phyloP scores from a whole-genome alignment of 306 rosid species.

The Fragaria vesca region DNA sequence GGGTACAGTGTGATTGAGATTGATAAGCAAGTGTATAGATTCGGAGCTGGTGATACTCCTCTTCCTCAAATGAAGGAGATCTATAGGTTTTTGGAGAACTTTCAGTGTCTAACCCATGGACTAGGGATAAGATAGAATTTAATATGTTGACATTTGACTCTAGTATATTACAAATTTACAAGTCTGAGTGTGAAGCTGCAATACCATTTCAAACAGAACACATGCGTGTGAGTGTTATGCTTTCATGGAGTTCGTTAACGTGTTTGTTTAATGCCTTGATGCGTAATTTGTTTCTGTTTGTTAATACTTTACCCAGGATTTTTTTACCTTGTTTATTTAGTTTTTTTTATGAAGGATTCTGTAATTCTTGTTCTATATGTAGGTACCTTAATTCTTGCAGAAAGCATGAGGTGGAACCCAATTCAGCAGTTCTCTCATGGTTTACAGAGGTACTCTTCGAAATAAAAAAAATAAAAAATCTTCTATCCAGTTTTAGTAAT shows the following conservation, averaged over 20 bases:
- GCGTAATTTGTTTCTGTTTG: background rate
- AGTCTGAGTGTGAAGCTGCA: background rate
- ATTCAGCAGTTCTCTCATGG: slow-evolving; percentile 42
- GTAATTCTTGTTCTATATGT: slow-evolving; percentile 2
- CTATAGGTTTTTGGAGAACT: slow-evolving; percentile 37
- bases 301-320: background rate
- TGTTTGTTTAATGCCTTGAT: background rate
- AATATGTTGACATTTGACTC: slow-evolving; percentile 23
- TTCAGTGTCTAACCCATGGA: slow-evolving; percentile 49
- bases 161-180: background rate
- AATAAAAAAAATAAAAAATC: background rate
- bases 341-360: background rate
- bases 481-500: background rate
- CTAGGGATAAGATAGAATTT: slow-evolving; percentile 40
- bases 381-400: slow-evolving; percentile 65
- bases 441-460: slow-evolving; percentile 25
- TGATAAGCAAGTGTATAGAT: slow-evolving; percentile 57
- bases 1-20: slow-evolving; percentile 78
- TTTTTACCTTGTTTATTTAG: background rate
- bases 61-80: slow-evolving; percentile 50
- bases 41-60: slow-evolving; percentile 70
- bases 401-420: slow-evolving; percentile 53
- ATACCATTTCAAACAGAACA: background rate
- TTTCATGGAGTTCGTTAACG: background rate
- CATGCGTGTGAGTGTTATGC: background rate